Base-by-base conservation (phyloP, 768 basidiomycete genomes). In the Pulveroboletus sp. region DNA sequence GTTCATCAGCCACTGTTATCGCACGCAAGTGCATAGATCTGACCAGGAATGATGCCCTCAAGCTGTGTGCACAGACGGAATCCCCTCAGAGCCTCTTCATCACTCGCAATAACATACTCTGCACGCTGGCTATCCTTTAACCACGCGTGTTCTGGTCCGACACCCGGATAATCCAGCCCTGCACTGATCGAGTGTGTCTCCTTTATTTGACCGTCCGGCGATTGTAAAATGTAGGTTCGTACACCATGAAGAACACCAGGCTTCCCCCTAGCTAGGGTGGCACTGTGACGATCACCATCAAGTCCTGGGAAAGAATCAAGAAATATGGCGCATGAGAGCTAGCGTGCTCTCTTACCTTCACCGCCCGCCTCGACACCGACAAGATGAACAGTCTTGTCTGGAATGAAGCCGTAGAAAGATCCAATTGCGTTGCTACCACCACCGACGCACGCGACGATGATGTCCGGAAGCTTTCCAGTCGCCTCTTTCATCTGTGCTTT, bases 351-450 rank as follows among this genome's bases (percentile, higher is more conserved):
- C 70, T 54, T 46, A 86, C 94, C 96, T 76, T 98, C 93, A 45
- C 96, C 96, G 50, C 93, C 96, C 36, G 96, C 96, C 66, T 99
- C 96, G 8, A 99, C 95, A 54, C 96, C 96, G 30, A 98, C 72
- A 28, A 99, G 72, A 32, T 86, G 79, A 18, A 98, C 94, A 39
- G 67, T 74, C 69, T 89, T 85, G 65, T 98, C 92, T 7, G 76
- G 73, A 66, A 98, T 94, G 71, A 98, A 99, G 59, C 96, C 90
- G 68, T 90, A 91, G 80, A 99, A 99, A 10, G 94, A 86, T 26
- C 94, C 96, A 57, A 99, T 99, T 14, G 96, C 93, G 66, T 99
- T 98, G 66, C 86, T 90, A 10, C 96, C 96, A 42, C 96, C 96
- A 26, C 96, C 96, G 37, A 98, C 96, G 67, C 96, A 99, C 21